These are phyloP conservation scores for Pittosporum tobira DNA, from an alignment of 129 eudicot genomes.

Conservation along the genomic window DNA sequence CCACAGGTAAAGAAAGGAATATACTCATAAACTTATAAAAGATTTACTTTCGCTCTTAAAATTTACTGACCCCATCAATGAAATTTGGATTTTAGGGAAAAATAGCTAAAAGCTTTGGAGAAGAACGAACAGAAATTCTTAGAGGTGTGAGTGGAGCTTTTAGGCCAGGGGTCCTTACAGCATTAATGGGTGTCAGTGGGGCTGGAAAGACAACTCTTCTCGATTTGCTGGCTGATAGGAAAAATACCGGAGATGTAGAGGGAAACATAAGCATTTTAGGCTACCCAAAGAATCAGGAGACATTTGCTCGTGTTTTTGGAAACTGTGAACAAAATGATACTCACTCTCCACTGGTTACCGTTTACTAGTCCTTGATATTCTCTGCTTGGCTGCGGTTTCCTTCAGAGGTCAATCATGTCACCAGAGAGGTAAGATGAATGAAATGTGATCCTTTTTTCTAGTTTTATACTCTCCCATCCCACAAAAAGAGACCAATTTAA, in stretches of 20 bases:
- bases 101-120: conserved; percentile 45
- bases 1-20: conserved; percentile 39
- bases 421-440: conserved; percentile 33
- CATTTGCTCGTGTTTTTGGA: conserved; percentile 74
- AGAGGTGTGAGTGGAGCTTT: conserved; percentile 64
- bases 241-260: conserved; percentile 65
- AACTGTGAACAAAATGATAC: conserved; percentile 81
- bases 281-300: conserved; percentile 70
- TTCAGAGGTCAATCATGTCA: conserved; percentile 30
- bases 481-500: too few species aligned
- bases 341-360: conserved; percentile 78
- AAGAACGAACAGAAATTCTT: conserved; percentile 51
- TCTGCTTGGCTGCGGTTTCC: conserved; percentile 75
- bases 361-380: conserved; percentile 54
- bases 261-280: conserved; percentile 62
- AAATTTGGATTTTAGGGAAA: conserved; percentile 42
- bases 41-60: too few species aligned
- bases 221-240: conserved; percentile 84
- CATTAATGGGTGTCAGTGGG: conserved; percentile 87
- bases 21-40: neutral
- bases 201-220: conserved; percentile 88
- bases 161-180: conserved; percentile 78
- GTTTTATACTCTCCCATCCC: too few species aligned
- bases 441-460: neutral
- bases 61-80: neutral